phyloP scores from a whole-genome alignment of 306 rosid genomes.

The Cucumis hystrix region DNA sequence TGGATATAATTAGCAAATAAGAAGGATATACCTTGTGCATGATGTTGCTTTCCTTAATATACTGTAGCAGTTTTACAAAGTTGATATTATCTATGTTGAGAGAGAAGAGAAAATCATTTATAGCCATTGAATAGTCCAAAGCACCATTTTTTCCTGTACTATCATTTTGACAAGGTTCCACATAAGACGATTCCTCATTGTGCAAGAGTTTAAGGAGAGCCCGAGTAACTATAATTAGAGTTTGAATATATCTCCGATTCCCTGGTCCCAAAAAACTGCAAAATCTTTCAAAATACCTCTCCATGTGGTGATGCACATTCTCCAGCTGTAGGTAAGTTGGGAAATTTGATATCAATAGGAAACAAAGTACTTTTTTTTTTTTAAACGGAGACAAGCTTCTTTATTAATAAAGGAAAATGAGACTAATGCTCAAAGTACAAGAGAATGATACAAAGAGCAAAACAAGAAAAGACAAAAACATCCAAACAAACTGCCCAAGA shows the following conservation, averaged over 20 bases:
- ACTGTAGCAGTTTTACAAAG: conserved; percentile 64
- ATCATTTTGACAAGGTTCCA: conserved; percentile 19
- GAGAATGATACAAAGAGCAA: too few species aligned
- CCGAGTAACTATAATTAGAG: conserved; percentile 49
- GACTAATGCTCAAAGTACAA: too few species aligned
- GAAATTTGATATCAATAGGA: conserved; percentile 10
- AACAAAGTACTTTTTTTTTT: conserved; percentile 3
- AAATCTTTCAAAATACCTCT: conserved; percentile 68
- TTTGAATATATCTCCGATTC: conserved; percentile 91
- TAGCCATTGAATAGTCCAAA: conserved; percentile 49
- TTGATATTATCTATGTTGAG: conserved; percentile 78
- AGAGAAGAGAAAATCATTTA: conserved; percentile 75
- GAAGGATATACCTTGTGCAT: conserved; percentile 73
- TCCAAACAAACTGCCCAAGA: too few species aligned
- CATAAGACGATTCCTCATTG: conserved; percentile 23
- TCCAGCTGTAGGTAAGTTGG: conserved; percentile 46
- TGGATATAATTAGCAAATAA: not conserved
- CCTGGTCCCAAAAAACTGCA: conserved; percentile 70
- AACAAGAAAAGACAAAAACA: too few species aligned
- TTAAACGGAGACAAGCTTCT: too few species aligned
- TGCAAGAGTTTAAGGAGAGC: conserved; percentile 53
- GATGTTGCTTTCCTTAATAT: conserved; percentile 82
- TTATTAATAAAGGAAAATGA: too few species aligned
- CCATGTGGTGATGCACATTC: conserved; percentile 55
- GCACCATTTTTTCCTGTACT: conserved; percentile 27